A percentile compares a stretch with the other conserved stretches of the same genome.
Conservation (phyloP, 768 basidiomycete species). For the Amanita jacksonii region DNA sequence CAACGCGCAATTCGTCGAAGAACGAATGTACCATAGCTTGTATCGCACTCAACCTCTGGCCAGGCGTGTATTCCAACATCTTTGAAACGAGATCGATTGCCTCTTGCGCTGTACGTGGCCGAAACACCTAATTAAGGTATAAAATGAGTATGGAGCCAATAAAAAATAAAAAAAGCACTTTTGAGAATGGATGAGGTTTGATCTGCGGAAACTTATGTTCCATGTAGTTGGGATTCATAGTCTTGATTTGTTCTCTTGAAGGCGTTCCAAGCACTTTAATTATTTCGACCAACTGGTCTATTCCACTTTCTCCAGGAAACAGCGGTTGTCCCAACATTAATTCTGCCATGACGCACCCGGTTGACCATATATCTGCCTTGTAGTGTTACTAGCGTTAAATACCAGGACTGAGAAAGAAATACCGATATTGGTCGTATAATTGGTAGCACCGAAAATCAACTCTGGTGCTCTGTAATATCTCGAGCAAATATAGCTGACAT, state of each 20-base stretch:
- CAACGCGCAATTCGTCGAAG: slow-evolving; percentile 91
- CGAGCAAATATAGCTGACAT: slow-evolving; percentile 99
- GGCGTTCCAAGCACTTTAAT: slow-evolving; percentile 99
- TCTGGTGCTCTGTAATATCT: slow-evolving; percentile 99
- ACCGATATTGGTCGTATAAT: slow-evolving; percentile 99
- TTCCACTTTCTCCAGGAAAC: slow-evolving; percentile 98
- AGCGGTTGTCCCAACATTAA: slow-evolving; percentile 97
- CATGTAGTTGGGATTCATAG: slow-evolving; percentile 99
- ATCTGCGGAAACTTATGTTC: slow-evolving; percentile 99
- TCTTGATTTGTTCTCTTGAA: slow-evolving; percentile 99
- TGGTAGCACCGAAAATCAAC: slow-evolving; percentile 98
- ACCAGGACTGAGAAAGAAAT: slow-evolving; percentile 14
- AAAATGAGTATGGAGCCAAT: slow-evolving; percentile 7
- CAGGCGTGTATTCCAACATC: slow-evolving; percentile 96
- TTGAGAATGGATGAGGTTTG: slow-evolving; percentile 98
- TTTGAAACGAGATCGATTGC: slow-evolving; percentile 95
- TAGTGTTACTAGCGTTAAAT: too few relatives aligned
- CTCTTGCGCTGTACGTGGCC: slow-evolving; percentile 91
- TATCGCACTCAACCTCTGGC: slow-evolving; percentile 79
- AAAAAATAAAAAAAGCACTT: slow-evolving; percentile 50
- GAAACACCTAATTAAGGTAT: slow-evolving; percentile 69
- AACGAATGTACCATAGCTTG: slow-evolving; percentile 92
- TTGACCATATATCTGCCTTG: slow-evolving; percentile 91
- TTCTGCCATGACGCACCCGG: slow-evolving; percentile 99
- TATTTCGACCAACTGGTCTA: slow-evolving; percentile 98